Evolutionary conservation across 371 early-diverging fungal species (phyloP), one percentile per base, ranked within the genome.

Genomic region (Mucor circinelloides): DNA sequence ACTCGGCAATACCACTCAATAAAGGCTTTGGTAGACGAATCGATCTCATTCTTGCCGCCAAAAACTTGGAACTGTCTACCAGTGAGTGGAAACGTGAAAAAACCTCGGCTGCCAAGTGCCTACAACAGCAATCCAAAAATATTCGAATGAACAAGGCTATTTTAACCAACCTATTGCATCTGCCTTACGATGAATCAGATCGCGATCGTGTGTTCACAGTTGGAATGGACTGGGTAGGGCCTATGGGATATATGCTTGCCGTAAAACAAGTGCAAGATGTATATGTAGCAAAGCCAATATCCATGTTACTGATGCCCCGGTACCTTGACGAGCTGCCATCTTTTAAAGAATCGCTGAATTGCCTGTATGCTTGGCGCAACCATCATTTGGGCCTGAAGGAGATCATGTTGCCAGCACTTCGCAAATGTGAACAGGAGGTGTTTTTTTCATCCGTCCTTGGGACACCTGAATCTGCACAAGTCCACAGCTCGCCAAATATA

Each of bases 191-290:
- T 59, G 63, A 70, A 65, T 17, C 46, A 38, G 58, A 62, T 30
- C 36, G 30, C 27, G 32, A 48, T n/a, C 38, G 60, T 17, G 28
- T 65, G 27, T 28, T 62, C 30, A 60, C 62, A 28, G 50, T 64
- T 64, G 70, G 70, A 44, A 69, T 63, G 69, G 64, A 69, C 54
- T 64, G 60, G 60, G 55, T 32, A 19, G 69, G 69, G 52, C 38
- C 17, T 23, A 54, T 69, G 60, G 69, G 60, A 30, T 59, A 60
- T 28, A 69, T 69, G 60, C 64, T 69, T 64, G 59, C 64, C 40
- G 25, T 64, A 13, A 57, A 56, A 21, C 42, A 27, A 31, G 21
- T 44, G 19, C 44, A 64, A 25, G 60, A 55, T 60, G 8, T 55
- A 17, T 67, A 21, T 67, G 55, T 66, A 10, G 42, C 56, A 31